These are phyloP conservation scores for Telopea speciosissima DNA, from an alignment of 177 flowering plant genomes.

Conservation along the genomic window DNA sequence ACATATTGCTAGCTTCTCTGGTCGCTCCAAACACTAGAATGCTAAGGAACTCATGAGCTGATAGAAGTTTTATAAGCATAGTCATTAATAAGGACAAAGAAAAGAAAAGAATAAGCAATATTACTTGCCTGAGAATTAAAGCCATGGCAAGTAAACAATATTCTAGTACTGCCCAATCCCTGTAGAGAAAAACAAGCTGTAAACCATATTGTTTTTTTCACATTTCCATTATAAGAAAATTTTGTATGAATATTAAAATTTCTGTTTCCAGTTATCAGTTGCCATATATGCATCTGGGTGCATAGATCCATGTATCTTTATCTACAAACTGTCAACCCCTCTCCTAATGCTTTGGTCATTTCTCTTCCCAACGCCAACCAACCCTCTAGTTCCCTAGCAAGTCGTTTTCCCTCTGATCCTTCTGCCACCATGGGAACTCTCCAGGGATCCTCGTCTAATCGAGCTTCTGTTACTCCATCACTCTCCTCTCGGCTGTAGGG, in stretches of 20 bases:
- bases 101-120: background rate
- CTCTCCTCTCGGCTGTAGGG: no score
- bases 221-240: background rate
- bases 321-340: no score
- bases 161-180: slow-evolving; percentile 65
- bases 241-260: background rate
- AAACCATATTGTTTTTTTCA: background rate
- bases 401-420: no score
- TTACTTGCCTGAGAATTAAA: slow-evolving; percentile 49
- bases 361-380: no score
- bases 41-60: slow-evolving; percentile 3
- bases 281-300: background rate
- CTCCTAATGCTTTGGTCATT: no score
- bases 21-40: slow-evolving; percentile 55
- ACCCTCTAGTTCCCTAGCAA: no score
- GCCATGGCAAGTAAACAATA: slow-evolving; percentile 62
- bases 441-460: no score
- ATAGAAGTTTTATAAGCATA: background rate
- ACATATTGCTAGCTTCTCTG: slow-evolving; percentile 67
- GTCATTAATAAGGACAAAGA: background rate
- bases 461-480: no score
- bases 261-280: background rate
- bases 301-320: background rate
- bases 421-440: no score
- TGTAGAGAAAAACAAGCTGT: slow-evolving; percentile 8